Base-by-base conservation (phyloP, 306 rosid species). In the Pachyrhizus erosus region DNA sequence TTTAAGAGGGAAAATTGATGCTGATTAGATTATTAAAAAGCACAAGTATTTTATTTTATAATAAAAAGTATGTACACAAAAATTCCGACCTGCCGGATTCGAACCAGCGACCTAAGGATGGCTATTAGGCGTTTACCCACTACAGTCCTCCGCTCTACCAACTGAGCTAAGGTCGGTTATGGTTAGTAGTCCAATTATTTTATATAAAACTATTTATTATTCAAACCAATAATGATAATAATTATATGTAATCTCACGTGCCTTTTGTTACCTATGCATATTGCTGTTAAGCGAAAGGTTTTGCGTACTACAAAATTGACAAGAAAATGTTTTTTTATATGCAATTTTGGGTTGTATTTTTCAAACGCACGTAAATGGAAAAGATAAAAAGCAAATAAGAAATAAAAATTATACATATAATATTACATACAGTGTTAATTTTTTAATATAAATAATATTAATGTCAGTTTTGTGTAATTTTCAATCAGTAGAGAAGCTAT, bases 91-190 rank as follows among this genome's bases (percentile, higher is more conserved):
- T 73, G 64, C 84, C 79, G 84, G 84, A 80, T 80, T 69, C 83
- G 48, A 80, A 80, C 79, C 84, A 60, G 73, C 73, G 79, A 80
- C 84, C 79, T 80, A 69, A 82, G 86, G 78, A 82, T 82, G 0
- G 1, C 78, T 61, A 27, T 29, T 1, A 60, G 5, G 21, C 0
- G 0, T 0, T 26, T 0, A 1, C 82, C 77, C 0, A 82, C 78
- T 83, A 76, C 86, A 83, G 82, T 77, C 86, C 82, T 77, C 86
- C 82, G 74, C 82, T 76, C 86, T 82, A 75, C 81, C 85, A 82
- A 82, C 81, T 82, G 71, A 75, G 77, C 81, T 82, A 75, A 82
- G 77, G 77, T 75, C 77, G 85, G 81, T 23, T n/a, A n/a, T n/a
- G n/a, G n/a, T n/a, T n/a, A n/a, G n/a, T n/a, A n/a, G n/a, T n/a